Base-by-base conservation (phyloP, 495 filamentous ascomycete genomes). In the Neurospora sp. region DNA sequence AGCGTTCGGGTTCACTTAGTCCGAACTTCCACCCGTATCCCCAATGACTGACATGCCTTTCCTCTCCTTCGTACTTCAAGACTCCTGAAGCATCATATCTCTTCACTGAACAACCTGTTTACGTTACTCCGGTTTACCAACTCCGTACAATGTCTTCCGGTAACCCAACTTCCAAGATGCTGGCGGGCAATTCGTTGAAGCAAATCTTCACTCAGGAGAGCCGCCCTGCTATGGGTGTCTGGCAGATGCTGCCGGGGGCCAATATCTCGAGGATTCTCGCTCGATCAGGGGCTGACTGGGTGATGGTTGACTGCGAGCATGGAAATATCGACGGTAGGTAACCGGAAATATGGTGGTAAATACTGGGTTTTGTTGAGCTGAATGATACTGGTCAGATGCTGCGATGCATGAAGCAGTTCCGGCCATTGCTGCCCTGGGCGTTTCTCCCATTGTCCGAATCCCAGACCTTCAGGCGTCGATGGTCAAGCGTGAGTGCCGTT, bases 331-430 rank as follows among this genome's bases (percentile, higher is more conserved):
- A 91, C 76, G 91, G 90, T 91, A 82, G 44, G 27, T 48, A n/a
- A 65, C 31, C 20, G 20, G 14, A 20, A 22, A 45, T 8, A 70
- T 44, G 37, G 48, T 18, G 4, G 31, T 22, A 31, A 44, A 70
- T 39, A 39, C 42, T 72, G 72, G 38, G 44, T 3, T 20, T 4
- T 14, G 22, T 6, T 12, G 48, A 40, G 41, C 16, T 16, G 68
- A 65, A 77, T 75, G 75, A 80, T 39, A 75, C 70, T 4, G 45
- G 14, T 22, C 75, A 86, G 92, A 95, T 81, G 88, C 87, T 44
- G 86, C 88, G 14, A 96, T 96, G 93, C 93, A 96, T 77, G 92
- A 94, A 73, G 89, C 91, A 3, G 92, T 95, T 40, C 89, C 91
- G 35, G 89, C 89, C 4, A 90, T 91, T 75, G 89, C 91, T 9